Evolutionary conservation across 371 early-diverging fungal genomes (phyloP), one percentile per base, ranked within the genome.

Genomic region (Fennellomyces sp.): DNA sequence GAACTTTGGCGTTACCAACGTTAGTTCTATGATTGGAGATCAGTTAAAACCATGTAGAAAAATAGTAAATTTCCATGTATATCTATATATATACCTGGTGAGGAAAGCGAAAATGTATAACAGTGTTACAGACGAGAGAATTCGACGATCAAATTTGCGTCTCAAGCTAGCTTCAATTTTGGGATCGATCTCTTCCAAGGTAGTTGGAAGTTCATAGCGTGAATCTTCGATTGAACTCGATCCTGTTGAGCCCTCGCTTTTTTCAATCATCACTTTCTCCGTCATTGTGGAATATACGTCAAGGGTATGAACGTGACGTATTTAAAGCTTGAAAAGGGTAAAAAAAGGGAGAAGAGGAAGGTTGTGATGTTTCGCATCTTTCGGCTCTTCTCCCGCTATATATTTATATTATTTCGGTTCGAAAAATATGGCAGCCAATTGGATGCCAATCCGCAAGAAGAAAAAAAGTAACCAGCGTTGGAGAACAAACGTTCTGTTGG

Each of bases 1-100:
- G 71, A 0, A 74, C 56, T 38, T 68, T 78, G 0, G 78, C 78
- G 48, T 78, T 78, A 29, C 74, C 75, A 33, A 78, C 73, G 53
- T 73, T 78, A 10, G 72, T 66, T 52, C 76, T 72, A 36, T 12
- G n/a, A n/a, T n/a, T n/a, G n/a, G n/a, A n/a, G n/a, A n/a, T n/a
- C n/a, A n/a, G n/a, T n/a, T n/a, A n/a, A n/a, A n/a, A n/a, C n/a
- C n/a, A n/a, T n/a, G n/a, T n/a, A n/a, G n/a, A n/a, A n/a, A n/a
- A n/a, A n/a, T n/a, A n/a, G n/a, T n/a, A n/a, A n/a, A n/a, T n/a
- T n/a, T n/a, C n/a, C n/a, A n/a, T n/a, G n/a, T n/a, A n/a, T n/a
- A n/a, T n/a, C n/a, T n/a, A n/a, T n/a, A n/a, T n/a, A n/a, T n/a
- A 52, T 63, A 70, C 75, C 75, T 49, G 25, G 68, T 70, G 42